phyloP scores from a whole-genome alignment of 495 filamentous ascomycete species.

The Daldinia decipiens region DNA sequence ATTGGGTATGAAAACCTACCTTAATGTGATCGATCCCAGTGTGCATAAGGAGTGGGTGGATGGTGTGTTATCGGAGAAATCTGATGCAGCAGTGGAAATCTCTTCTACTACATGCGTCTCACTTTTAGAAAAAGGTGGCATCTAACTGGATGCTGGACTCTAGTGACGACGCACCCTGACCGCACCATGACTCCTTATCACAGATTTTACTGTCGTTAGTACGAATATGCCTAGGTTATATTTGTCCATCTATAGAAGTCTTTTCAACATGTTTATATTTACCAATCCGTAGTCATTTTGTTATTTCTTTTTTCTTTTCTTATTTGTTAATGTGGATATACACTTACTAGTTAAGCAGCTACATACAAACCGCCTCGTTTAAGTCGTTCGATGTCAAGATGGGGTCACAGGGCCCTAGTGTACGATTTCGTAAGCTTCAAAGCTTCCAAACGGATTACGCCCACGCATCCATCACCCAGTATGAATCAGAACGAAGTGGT shows the following conservation, averaged over 20 bases:
- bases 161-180: conserved; percentile 37
- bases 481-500: conserved; percentile 80
- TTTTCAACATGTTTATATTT: conserved; percentile 16
- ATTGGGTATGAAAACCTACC: conserved; percentile 37
- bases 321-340: conserved; percentile 3
- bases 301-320: neutral
- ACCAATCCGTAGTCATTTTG: neutral
- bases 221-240: conserved; percentile 19
- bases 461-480: conserved; percentile 84
- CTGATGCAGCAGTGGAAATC: conserved; percentile 37
- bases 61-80: conserved; percentile 30
- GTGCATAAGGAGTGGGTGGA: conserved; percentile 16
- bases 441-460: conserved; percentile 90
- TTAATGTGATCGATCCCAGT: conserved; percentile 21
- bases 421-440: conserved; percentile 83
- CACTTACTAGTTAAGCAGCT: conserved; percentile 39
- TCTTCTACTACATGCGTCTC: conserved; percentile 31
- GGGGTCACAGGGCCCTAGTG: conserved; percentile 47
- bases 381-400: conserved; percentile 45
- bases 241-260: conserved; percentile 20
- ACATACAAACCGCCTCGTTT: conserved; percentile 34
- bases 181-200: conserved; percentile 30
- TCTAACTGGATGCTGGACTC: conserved; percentile 32
- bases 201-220: conserved; percentile 3
- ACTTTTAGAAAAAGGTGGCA: conserved; percentile 12